A percentile compares a stretch with the other conserved stretches of the same genome.
Conservation (phyloP, 2,329 filamentous ascomycete genomes). For the Aspergillus carbonarius region DNA sequence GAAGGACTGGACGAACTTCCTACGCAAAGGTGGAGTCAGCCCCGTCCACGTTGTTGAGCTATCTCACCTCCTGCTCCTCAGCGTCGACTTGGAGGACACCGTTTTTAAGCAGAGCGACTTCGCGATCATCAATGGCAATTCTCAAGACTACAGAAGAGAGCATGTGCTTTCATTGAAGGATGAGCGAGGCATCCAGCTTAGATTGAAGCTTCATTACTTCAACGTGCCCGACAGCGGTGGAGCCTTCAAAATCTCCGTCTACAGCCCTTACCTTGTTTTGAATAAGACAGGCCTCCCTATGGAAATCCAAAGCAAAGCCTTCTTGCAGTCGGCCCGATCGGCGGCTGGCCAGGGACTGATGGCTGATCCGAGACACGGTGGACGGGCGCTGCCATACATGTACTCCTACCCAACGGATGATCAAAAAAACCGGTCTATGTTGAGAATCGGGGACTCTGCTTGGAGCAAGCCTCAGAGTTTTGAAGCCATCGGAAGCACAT, state of each 20-base stretch:
- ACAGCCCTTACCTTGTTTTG: conserved; percentile 89
- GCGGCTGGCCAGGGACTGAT: conserved; percentile 77
- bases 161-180: conserved; percentile 78
- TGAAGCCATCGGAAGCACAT: conserved; percentile 91
- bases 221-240: conserved; percentile 88
- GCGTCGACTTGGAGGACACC: conserved; percentile 95
- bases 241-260: conserved; percentile 93
- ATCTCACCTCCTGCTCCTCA: conserved; percentile 87
- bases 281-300: conserved; percentile 94
- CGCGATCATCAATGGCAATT: conserved; percentile 90
- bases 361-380: conserved; percentile 51
- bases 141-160: conserved; percentile 84
- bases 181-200: conserved; percentile 72
- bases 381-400: conserved; percentile 84
- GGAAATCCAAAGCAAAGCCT: conserved; percentile 82
- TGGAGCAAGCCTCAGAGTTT: conserved; percentile 99
- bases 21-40: conserved; percentile 93
- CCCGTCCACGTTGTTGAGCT: conserved; percentile 96
- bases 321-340: conserved; percentile 77
- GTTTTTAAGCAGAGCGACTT: conserved; percentile 95
- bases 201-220: conserved; percentile 86
- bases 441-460: conserved; percentile 83
- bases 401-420: conserved; percentile 91
- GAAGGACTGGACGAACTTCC: conserved; percentile 98
- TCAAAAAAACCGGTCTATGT: conserved; percentile 80